Evolutionary conservation across 495 filamentous ascomycete species (phyloP).

Genomic region (Cairneyella variabilis): DNA sequence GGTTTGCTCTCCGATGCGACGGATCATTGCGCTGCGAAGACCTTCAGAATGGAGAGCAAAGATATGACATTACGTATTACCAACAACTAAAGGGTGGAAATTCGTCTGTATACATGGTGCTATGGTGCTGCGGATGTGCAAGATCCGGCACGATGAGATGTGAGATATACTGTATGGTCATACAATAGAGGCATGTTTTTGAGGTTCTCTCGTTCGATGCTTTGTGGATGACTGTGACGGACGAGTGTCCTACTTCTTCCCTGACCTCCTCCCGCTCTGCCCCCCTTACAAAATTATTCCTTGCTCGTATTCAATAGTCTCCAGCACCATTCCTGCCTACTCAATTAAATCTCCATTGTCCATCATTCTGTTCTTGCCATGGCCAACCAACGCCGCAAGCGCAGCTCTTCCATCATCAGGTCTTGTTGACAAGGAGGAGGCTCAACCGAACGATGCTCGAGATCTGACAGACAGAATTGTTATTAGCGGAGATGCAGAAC

Average conservation of each 20-base stretch:
- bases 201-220: background rate
- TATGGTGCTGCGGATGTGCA: too few relatives aligned
- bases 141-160: too few relatives aligned
- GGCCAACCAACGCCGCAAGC: background rate
- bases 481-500: background rate
- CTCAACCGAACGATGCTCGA: background rate
- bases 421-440: background rate
- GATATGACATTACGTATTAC: slow-evolving; percentile 9
- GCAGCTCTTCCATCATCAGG: background rate
- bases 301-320: background rate
- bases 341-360: background rate
- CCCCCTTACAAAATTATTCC: background rate
- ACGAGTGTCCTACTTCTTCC: background rate
- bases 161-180: slow-evolving; percentile 8
- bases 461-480: background rate
- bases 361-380: background rate
- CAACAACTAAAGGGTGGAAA: background rate
- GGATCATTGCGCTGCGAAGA: background rate
- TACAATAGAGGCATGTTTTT: slow-evolving; percentile 13
- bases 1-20: background rate
- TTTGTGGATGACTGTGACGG: background rate
- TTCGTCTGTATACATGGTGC: background rate
- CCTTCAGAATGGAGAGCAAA: background rate
- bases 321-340: background rate
- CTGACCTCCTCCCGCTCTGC: background rate